Conservation (phyloP, 1,284 basidiomycete species). For the Ganoderma meredithae region DNA sequence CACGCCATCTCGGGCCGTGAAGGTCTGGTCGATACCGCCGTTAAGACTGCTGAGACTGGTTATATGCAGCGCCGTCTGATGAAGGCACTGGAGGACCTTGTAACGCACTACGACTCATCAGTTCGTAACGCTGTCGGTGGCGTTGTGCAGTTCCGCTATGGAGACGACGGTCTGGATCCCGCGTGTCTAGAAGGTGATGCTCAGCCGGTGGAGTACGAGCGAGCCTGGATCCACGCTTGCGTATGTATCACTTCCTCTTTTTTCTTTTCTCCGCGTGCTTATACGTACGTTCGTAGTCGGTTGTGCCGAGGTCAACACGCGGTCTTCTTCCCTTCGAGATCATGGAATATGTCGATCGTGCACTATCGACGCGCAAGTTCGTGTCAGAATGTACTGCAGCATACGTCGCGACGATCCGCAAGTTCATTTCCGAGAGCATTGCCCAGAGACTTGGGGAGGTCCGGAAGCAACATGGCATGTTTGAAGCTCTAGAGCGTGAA, state of each 20-base stretch:
- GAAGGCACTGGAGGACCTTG: slow-evolving; percentile 98
- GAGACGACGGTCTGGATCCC: slow-evolving; percentile 97
- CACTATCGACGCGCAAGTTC: slow-evolving; percentile 69
- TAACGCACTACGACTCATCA: slow-evolving; percentile 97
- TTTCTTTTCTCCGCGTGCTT: background rate
- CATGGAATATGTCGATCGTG: slow-evolving; percentile 72
- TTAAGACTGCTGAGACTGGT: slow-evolving; percentile 99
- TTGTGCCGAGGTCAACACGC: slow-evolving; percentile 62
- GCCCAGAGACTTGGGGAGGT: slow-evolving; percentile 74
- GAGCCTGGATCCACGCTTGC: slow-evolving; percentile 90
- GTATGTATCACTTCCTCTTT: slow-evolving; percentile 52
- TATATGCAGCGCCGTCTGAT: slow-evolving; percentile 99
- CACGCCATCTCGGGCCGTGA: slow-evolving; percentile 99
- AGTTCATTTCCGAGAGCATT: slow-evolving; percentile 78
- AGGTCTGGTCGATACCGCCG: slow-evolving; percentile 98
- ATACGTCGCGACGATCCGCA: slow-evolving; percentile 80
- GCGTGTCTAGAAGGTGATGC: slow-evolving; percentile 96
- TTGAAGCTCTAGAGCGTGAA: slow-evolving; percentile 79
- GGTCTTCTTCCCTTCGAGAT: slow-evolving; percentile 92
- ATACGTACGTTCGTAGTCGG: slow-evolving; percentile 54
- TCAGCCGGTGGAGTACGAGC: slow-evolving; percentile 88
- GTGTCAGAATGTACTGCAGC: slow-evolving; percentile 76
- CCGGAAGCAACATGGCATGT: slow-evolving; percentile 85
- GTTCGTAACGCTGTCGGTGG: slow-evolving; percentile 96
- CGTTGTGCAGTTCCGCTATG: slow-evolving; percentile 98